phyloP scores from a whole-genome alignment of 306 rosid species.

The Gastrolobium villosum region DNA sequence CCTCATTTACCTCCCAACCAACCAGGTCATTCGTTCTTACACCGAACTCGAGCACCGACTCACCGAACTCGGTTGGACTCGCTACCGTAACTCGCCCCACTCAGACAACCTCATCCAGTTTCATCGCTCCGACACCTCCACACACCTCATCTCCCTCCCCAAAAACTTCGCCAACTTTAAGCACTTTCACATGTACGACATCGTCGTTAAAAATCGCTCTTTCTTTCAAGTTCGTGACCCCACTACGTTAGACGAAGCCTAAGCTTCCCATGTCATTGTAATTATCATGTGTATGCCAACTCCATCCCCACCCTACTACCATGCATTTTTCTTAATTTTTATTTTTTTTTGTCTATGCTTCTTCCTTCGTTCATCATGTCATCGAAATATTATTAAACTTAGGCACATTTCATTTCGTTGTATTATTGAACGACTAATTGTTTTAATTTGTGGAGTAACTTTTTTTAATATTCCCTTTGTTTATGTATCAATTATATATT shows the following conservation, averaged over 20 bases:
- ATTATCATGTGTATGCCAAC: neutral
- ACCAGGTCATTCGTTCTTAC: conserved; percentile 71
- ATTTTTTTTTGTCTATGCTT: no score
- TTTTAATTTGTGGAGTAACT: no score
- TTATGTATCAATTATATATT: no score
- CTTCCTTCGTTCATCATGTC: no score
- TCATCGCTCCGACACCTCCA: conserved; percentile 74
- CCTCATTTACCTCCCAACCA: conserved; percentile 72
- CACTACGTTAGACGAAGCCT: neutral
- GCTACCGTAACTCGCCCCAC: conserved; percentile 55
- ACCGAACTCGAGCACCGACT: conserved; percentile 76
- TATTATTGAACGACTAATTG: no score
- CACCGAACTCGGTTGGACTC: conserved; percentile 83
- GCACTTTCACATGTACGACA: conserved; percentile 76
- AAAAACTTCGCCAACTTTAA: conserved; percentile 58
- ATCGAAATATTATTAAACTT: no score
- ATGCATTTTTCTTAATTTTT: neutral
- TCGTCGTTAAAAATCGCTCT: conserved; percentile 77
- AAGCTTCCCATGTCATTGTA: neutral
- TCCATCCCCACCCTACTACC: neutral
- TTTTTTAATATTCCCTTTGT: no score
- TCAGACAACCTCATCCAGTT: conserved; percentile 73
- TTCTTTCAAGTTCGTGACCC: conserved; percentile 84
- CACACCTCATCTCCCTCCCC: conserved; percentile 80
- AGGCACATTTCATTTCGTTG: no score